A percentile compares a stretch with the other conserved stretches of the same genome.
Conservation (phyloP, 768 basidiomycete species). For the Podaxis mareebaensis region DNA sequence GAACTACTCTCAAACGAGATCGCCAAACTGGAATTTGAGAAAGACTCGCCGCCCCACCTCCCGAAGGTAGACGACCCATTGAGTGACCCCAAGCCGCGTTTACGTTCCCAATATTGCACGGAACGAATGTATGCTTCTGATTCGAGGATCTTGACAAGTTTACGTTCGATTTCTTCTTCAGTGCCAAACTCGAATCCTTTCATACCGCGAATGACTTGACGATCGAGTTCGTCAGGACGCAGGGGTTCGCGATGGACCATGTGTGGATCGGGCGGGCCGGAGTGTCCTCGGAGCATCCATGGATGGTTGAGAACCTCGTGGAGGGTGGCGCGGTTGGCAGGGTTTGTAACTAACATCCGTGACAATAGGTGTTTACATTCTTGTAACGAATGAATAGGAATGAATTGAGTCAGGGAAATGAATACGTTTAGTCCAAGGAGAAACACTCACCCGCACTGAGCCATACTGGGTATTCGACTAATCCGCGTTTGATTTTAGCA, state of each 20-base stretch:
- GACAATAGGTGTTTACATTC: conserved; percentile 95
- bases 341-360: conserved; percentile 95
- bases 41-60: conserved; percentile 43
- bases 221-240: conserved; percentile 85
- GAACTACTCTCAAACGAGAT: conserved; percentile 58
- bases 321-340: conserved; percentile 78
- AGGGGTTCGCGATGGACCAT: conserved; percentile 89
- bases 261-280: conserved; percentile 78
- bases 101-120: conserved; percentile 78
- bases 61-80: conserved; percentile 35
- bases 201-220: conserved; percentile 86
- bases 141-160: conserved; percentile 69
- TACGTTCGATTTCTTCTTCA: conserved; percentile 80
- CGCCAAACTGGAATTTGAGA: conserved; percentile 71
- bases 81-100: conserved; percentile 42
- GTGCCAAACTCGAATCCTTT: conserved; percentile 95
- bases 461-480: conserved; percentile 98
- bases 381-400: conserved; percentile 27
- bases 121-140: conserved; percentile 77
- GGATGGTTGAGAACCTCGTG: conserved; percentile 85
- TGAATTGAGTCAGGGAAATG: conserved; percentile 15
- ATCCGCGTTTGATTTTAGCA: conserved; percentile 97
- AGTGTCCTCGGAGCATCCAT: conserved; percentile 90
- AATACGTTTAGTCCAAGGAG: background rate
- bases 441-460: conserved; percentile 75